These are phyloP conservation scores for Cladosporium sp. DNA, from an alignment of 2,329 filamentous ascomycete species.

Conservation along the genomic window DNA sequence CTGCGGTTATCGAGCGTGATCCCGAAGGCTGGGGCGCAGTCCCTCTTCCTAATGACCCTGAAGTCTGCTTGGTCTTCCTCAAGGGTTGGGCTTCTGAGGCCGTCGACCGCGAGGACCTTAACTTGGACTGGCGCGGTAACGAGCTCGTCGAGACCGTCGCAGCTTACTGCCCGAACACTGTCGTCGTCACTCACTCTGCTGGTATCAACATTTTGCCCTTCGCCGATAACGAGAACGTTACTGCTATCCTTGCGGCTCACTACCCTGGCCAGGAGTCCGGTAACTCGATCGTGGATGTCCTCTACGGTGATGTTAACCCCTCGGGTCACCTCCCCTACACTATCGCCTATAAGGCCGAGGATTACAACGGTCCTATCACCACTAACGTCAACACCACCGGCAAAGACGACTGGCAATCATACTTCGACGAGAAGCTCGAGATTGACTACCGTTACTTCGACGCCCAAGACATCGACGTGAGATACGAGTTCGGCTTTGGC, in stretches of 20 bases:
- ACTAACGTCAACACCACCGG: conserved; percentile 38
- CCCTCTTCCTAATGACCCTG: conserved; percentile 23
- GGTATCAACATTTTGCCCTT: conserved; percentile 42
- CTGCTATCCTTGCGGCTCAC: conserved; percentile 38
- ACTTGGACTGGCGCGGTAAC: conserved; percentile 46
- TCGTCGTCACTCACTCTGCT: conserved; percentile 44
- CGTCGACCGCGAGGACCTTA: conserved; percentile 36
- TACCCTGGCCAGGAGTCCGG: conserved; percentile 39
- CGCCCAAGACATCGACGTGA: conserved; percentile 63
- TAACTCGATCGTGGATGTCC: conserved; percentile 35
- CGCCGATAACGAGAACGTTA: conserved; percentile 38
- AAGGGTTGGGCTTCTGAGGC: conserved; percentile 50
- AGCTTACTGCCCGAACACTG: conserved; percentile 11
- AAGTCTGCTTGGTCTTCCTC: conserved; percentile 53
- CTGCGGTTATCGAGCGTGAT: conserved; percentile 28
- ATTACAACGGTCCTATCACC: conserved; percentile 30
- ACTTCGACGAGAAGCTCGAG: conserved; percentile 73
- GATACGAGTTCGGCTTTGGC: conserved; percentile 79
- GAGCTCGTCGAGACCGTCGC: conserved; percentile 39
- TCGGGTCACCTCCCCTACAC: conserved; percentile 47
- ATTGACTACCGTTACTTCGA: conserved; percentile 87
- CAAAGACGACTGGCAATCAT: conserved; percentile 70
- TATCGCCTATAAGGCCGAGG: conserved; percentile 18
- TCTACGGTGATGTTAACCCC: conserved; percentile 36
- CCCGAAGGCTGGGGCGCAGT: conserved; percentile 25